These are phyloP conservation scores for Zychaea mexicana DNA, from an alignment of 371 early-diverging fungal genomes.

Conservation along the genomic window DNA sequence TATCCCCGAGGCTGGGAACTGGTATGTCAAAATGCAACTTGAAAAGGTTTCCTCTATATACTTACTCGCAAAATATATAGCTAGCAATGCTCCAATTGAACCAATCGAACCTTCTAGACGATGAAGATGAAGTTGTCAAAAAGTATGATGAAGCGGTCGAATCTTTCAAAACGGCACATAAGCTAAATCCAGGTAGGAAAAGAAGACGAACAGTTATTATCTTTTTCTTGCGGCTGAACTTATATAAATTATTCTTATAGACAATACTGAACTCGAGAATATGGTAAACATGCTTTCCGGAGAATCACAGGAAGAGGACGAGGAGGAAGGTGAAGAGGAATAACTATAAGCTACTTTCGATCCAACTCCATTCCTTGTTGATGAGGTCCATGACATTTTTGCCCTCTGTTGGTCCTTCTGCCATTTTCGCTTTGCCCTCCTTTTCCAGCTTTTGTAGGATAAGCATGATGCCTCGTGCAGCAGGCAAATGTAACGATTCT, in stretches of 20 bases:
- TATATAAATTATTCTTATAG: not conserved
- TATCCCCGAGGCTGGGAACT: conserved; percentile 38
- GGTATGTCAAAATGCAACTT: conserved; percentile 17
- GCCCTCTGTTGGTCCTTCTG: not conserved
- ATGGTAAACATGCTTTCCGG: conserved; percentile 17
- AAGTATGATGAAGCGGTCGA: conserved; percentile 26
- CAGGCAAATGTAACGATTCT: conserved; percentile 57
- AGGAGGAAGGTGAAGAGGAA: not conserved
- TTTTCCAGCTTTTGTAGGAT: conserved; percentile 72
- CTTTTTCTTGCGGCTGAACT: not conserved
- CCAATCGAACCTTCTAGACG: conserved; percentile 33
- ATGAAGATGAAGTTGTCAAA: conserved; percentile 44
- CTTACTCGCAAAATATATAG: conserved; percentile 8
- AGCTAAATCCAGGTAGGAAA: conserved; percentile 28
- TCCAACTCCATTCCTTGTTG: conserved; percentile 17
- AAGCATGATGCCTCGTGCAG: conserved; percentile 63
- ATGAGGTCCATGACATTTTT: conserved; percentile 4
- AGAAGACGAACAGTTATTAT: not conserved
- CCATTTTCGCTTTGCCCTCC: conserved; percentile 52
- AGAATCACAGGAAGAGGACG: not conserved
- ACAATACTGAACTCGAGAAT: conserved; percentile 10
- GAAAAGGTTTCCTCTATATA: too few species aligned
- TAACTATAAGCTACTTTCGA: conserved; percentile 4
- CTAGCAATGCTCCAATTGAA: conserved; percentile 35
- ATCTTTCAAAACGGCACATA: conserved; percentile 35